These are phyloP conservation scores for Pseudogymnoascus sp. DNA, from an alignment of 2,329 filamentous ascomycete species.

Conservation along the genomic window DNA sequence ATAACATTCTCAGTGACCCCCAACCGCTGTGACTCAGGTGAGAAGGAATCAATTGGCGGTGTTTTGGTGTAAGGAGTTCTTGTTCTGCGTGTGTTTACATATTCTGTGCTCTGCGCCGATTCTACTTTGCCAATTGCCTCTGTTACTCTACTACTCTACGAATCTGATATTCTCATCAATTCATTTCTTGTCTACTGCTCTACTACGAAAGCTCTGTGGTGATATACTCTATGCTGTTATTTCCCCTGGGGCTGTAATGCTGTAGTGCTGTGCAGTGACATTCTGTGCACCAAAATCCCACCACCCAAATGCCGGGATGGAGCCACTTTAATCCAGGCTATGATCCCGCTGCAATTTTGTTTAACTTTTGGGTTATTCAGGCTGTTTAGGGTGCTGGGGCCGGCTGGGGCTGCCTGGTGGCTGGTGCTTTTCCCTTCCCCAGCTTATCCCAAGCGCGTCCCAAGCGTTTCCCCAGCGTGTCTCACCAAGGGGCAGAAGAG, in stretches of 20 bases:
- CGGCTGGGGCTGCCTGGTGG: background rate
- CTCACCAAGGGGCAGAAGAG: background rate
- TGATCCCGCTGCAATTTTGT: background rate
- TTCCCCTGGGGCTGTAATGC: no score
- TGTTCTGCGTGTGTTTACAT: background rate
- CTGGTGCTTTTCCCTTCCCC: background rate
- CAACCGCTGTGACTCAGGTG: background rate
- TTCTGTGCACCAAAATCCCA: no score
- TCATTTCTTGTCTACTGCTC: no score
- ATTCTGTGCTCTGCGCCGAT: no score
- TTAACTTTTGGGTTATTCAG: background rate
- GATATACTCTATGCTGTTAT: no score
- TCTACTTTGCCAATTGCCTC: no score
- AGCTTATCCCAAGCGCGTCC: background rate
- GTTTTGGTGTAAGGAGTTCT: background rate
- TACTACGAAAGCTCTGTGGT: no score
- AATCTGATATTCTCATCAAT: no score
- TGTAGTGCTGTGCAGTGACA: no score
- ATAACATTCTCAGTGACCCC: background rate
- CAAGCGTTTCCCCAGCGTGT: background rate
- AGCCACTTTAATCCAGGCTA: background rate
- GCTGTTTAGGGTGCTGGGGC: background rate
- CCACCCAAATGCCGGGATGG: background rate
- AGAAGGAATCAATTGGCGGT: background rate
- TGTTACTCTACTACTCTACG: no score